Evolutionary conservation across 2,329 filamentous ascomycete species (phyloP).

Genomic region (Juglanconis sp.): DNA sequence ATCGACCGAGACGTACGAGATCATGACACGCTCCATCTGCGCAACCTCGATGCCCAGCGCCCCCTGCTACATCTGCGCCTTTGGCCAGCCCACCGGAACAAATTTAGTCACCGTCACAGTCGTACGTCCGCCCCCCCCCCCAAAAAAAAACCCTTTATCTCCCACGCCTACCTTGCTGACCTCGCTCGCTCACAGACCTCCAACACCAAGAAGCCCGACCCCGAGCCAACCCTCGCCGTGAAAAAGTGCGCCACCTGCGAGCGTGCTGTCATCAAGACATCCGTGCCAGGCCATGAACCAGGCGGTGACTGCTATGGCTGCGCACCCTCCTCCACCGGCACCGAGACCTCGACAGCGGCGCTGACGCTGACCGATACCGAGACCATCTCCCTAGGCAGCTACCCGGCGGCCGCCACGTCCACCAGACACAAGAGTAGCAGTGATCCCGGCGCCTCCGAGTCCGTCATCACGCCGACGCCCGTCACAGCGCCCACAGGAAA

Average conservation of each 20-base stretch:
- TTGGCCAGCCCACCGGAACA: constrained; percentile 19
- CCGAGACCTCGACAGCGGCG: not conserved
- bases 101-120: constrained; percentile 26
- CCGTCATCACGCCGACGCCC: not conserved
- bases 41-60: constrained; percentile 22
- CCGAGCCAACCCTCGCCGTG: constrained; percentile 23
- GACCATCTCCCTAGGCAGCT: not conserved
- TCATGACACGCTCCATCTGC: constrained; percentile 28
- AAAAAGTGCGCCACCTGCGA: constrained; percentile 25
- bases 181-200: constrained; percentile 20
- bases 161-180: not conserved
- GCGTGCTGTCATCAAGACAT: constrained; percentile 22
- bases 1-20: constrained; percentile 17
- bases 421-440: not conserved
- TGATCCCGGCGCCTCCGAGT: not conserved
- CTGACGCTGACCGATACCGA: constrained; percentile 5
- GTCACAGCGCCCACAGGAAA: not conserved
- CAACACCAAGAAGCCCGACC: constrained; percentile 18
- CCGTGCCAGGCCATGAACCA: constrained; percentile 23
- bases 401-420: not conserved
- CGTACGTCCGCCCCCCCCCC: constrained; percentile 16
- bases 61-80: constrained; percentile 30
- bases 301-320: constrained; percentile 25
- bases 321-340: constrained; percentile 13
- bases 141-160: not conserved